Conservation (phyloP, 2,329 filamentous ascomycete genomes). For the Ceratocystis papillata region DNA sequence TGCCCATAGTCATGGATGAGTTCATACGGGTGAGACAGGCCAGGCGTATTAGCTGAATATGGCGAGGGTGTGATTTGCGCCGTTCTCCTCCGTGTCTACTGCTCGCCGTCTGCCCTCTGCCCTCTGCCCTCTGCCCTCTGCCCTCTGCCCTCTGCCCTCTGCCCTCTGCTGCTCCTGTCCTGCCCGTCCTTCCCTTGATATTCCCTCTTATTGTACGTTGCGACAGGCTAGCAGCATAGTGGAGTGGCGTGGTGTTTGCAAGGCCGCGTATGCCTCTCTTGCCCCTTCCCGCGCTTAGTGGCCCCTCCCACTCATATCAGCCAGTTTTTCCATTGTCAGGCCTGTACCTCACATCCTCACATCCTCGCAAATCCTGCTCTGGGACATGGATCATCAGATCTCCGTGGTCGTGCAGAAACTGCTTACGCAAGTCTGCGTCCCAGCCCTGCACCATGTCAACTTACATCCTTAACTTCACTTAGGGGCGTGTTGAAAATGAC, state of each 20-base stretch:
- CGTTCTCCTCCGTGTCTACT: no score
- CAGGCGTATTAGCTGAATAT: no score
- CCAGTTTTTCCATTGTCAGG: no score
- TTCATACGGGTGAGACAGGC: no score
- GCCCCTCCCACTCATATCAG: neutral
- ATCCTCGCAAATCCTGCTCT: neutral
- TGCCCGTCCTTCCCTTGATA: no score
- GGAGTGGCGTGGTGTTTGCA: neutral
- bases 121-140: neutral
- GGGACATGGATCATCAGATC: neutral
- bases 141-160: no score
- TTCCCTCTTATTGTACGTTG: neutral
- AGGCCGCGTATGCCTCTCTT: constrained; percentile 2
- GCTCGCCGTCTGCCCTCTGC: no score
- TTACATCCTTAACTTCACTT: neutral
- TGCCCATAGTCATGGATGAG: no score
- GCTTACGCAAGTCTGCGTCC: constrained; percentile 3
- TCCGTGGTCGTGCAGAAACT: neutral
- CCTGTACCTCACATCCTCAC: neutral
- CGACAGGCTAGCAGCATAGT: no score
- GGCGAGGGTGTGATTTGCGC: no score
- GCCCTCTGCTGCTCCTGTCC: neutral
- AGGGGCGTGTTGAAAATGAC: neutral
- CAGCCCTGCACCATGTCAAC: neutral
- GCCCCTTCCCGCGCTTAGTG: neutral